phyloP scores from a whole-genome alignment of 2,329 filamentous ascomycete genomes.

The Ophiocordyceps camponoti-floridani region DNA sequence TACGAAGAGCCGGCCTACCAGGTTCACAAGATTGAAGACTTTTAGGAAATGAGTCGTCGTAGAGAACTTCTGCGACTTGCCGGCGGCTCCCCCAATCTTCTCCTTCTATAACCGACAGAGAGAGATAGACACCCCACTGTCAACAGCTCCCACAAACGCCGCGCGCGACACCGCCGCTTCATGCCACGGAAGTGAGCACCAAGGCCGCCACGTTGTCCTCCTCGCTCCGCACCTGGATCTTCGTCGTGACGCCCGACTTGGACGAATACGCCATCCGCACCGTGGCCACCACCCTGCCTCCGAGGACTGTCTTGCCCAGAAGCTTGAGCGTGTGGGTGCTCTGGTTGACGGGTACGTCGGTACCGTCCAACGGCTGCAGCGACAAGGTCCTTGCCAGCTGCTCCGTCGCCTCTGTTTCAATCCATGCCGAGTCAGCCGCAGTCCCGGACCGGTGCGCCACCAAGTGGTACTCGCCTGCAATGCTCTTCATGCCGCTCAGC shows the following conservation, averaged over 20 bases:
- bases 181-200: slow-evolving; percentile 72
- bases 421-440: neutral
- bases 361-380: slow-evolving; percentile 85
- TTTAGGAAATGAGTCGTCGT: slow-evolving; percentile 9
- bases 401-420: slow-evolving; percentile 64
- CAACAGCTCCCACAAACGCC: neutral
- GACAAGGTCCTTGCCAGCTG: slow-evolving; percentile 74
- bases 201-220: slow-evolving; percentile 79
- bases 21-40: slow-evolving; percentile 29
- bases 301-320: slow-evolving; percentile 84
- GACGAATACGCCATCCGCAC: slow-evolving; percentile 88
- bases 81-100: neutral
- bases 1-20: slow-evolving; percentile 33
- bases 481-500: slow-evolving; percentile 74
- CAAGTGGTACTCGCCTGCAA: slow-evolving; percentile 50
- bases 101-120: neutral
- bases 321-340: slow-evolving; percentile 91
- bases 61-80: neutral
- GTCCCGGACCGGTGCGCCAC: too few relatives aligned
- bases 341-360: slow-evolving; percentile 72
- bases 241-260: slow-evolving; percentile 88
- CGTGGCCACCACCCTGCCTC: slow-evolving; percentile 71
- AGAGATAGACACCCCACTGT: neutral
- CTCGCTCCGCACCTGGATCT: slow-evolving; percentile 82
- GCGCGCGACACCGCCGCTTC: slow-evolving; percentile 22